Conservation (phyloP, 2,329 filamentous ascomycete genomes). For the Plenodomus tracheiphilus region DNA sequence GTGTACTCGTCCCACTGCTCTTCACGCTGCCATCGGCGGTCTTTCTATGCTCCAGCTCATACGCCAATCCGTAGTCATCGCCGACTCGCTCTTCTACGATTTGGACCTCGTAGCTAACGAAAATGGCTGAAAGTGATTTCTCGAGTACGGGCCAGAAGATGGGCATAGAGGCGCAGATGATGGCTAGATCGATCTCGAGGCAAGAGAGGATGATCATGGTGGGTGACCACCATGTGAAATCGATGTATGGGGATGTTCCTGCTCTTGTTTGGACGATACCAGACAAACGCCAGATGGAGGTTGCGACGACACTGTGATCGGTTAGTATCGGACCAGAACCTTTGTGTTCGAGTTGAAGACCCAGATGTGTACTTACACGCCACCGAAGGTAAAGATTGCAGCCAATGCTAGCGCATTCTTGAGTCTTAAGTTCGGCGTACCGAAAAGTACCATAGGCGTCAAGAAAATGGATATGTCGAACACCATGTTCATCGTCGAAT, state of each 20-base stretch:
- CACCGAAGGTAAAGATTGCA: constrained; percentile 38
- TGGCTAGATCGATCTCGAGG: constrained; percentile 39
- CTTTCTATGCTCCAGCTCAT: constrained; percentile 32
- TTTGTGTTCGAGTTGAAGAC: neutral
- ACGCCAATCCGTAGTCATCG: constrained; percentile 23
- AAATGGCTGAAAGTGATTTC: constrained; percentile 30
- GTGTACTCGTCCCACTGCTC: constrained; percentile 27
- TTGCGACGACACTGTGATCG: constrained; percentile 29
- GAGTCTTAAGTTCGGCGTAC: constrained; percentile 25
- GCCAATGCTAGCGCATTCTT: constrained; percentile 35
- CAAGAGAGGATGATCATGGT: constrained; percentile 32
- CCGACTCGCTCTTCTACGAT: constrained; percentile 31
- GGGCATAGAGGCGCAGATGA: constrained; percentile 41
- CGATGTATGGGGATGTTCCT: constrained; percentile 35
- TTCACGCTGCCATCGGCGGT: constrained; percentile 22
- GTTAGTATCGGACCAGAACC: constrained; percentile 12
- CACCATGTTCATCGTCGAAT: constrained; percentile 39
- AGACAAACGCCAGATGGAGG: constrained; percentile 37
- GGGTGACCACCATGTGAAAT: constrained; percentile 38
- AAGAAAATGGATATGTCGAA: constrained; percentile 40
- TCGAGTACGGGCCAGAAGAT: constrained; percentile 43
- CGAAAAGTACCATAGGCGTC: constrained; percentile 36
- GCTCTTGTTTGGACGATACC: constrained; percentile 30
- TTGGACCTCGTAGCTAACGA: constrained; percentile 40
- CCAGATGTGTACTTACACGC: constrained; percentile 31